Percentiles rank a stretch among this genome's conserved stretches.
Evolutionary conservation across 192 early-diverging fungal species (phyloP).

Genomic region (Entomortierella parvispora): DNA sequence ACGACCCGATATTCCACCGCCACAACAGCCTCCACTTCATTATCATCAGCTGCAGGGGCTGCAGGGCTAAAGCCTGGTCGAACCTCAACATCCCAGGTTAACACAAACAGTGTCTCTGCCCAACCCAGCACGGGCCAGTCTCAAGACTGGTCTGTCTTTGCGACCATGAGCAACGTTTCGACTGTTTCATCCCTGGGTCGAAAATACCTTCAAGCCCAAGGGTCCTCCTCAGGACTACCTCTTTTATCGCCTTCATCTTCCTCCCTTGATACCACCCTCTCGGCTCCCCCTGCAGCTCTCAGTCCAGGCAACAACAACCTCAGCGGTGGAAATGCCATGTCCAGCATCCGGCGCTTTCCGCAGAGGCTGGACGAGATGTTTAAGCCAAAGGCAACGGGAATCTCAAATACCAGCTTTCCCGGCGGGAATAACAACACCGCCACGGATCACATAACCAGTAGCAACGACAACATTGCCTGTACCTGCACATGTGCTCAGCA

Average conservation of each 20-base stretch:
- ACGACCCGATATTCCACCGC: no score
- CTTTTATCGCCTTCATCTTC: not conserved
- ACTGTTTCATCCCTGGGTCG: slow-evolving; percentile 20
- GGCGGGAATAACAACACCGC: not conserved
- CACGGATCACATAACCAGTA: not conserved
- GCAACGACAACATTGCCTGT: slow-evolving; percentile 8
- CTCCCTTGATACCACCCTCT: not conserved
- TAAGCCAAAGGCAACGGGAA: slow-evolving; percentile 10
- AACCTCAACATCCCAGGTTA: not conserved
- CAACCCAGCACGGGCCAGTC: not conserved
- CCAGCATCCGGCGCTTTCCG: slow-evolving; percentile 10
- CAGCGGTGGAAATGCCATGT: not conserved
- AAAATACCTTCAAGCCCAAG: slow-evolving; percentile 4
- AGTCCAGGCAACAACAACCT: not conserved
- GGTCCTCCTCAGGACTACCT: not conserved
- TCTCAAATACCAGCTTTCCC: not conserved
- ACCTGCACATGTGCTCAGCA: slow-evolving; percentile 37
- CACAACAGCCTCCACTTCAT: no score
- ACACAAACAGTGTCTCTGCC: not conserved
- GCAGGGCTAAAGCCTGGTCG: no score
- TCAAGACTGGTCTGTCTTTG: slow-evolving; percentile 49
- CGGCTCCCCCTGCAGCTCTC: not conserved
- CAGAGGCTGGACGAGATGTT: slow-evolving; percentile 31
- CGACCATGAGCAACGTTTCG: slow-evolving; percentile 49
- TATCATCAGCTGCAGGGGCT: no score